Conservation (phyloP, 495 filamentous ascomycete species). For the Tuber calosporum region DNA sequence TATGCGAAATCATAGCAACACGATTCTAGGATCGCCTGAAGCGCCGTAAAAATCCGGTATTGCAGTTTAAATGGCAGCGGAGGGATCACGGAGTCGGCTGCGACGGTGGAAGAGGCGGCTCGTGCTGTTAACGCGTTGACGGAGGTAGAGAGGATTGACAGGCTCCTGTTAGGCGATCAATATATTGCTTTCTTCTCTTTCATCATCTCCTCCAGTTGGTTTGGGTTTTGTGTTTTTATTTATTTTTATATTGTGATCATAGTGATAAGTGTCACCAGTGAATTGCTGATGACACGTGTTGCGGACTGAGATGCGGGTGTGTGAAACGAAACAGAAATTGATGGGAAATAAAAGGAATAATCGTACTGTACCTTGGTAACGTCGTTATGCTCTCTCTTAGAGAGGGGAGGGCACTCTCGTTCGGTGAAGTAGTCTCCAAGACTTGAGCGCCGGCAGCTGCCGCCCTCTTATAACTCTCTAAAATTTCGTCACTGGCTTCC, state of each 20-base stretch:
- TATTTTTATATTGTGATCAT: not conserved
- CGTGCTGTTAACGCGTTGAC: not conserved
- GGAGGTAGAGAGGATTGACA: not conserved
- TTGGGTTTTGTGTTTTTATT: not conserved
- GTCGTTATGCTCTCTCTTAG: not conserved
- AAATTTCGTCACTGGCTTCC: not conserved
- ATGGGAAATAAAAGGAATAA: not conserved
- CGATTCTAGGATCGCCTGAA: conserved; percentile 24
- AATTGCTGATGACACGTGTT: not conserved
- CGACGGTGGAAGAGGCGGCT: not conserved
- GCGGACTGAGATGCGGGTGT: not conserved
- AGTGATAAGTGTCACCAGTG: not conserved
- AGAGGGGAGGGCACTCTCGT: not conserved
- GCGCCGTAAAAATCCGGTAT: conserved; percentile 26
- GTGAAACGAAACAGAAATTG: conserved; percentile 1
- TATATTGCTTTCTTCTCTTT: not conserved
- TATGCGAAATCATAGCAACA: conserved; percentile 27
- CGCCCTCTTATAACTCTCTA: not conserved
- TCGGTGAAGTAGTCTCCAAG: not conserved
- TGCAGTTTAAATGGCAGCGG: conserved; percentile 27
- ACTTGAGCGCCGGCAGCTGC: not conserved
- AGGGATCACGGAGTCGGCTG: conserved; percentile 21
- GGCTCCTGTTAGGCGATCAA: not conserved
- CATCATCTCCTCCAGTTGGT: not conserved
- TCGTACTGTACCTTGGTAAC: not conserved